These are phyloP conservation scores for Lagenaria siceraria DNA, from an alignment of 306 rosid genomes.

Conservation along the genomic window DNA sequence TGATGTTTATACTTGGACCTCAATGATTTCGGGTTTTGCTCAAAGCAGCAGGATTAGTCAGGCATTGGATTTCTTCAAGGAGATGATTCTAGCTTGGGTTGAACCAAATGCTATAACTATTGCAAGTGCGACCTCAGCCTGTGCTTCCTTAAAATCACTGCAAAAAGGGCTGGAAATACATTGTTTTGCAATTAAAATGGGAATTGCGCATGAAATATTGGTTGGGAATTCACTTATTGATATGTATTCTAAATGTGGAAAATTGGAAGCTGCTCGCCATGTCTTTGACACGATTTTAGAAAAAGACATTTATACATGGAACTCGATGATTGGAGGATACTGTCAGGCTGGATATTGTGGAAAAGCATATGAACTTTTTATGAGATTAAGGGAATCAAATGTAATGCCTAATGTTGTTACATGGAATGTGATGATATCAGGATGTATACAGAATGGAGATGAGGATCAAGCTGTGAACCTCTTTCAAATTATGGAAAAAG, in stretches of 20 bases:
- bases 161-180: slow-evolving; percentile 58
- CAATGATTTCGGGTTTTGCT: slow-evolving; percentile 82
- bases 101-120: slow-evolving; percentile 62
- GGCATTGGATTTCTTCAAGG: slow-evolving; percentile 55
- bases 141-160: slow-evolving; percentile 51
- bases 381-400: slow-evolving; percentile 69
- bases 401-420: slow-evolving; percentile 62
- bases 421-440: slow-evolving; percentile 87
- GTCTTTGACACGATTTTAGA: slow-evolving; percentile 50
- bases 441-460: slow-evolving; percentile 63
- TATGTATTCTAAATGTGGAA: slow-evolving; percentile 77
- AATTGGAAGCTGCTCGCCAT: slow-evolving; percentile 56
- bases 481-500: slow-evolving; percentile 63
- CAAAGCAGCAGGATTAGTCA: slow-evolving; percentile 42
- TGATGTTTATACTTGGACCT: slow-evolving; percentile 94
- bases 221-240: slow-evolving; percentile 70
- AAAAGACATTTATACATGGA: slow-evolving; percentile 83
- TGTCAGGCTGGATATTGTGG: slow-evolving; percentile 79
- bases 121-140: slow-evolving; percentile 56
- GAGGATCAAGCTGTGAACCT: slow-evolving; percentile 74
- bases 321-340: slow-evolving; percentile 84
- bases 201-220: slow-evolving; percentile 28
- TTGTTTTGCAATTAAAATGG: slow-evolving; percentile 51
- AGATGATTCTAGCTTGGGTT: slow-evolving; percentile 50
- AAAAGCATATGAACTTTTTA: slow-evolving; percentile 72